Evolutionary conservation across 305 asterid genomes (phyloP).

Genomic region (Euphrasia arctica): DNA sequence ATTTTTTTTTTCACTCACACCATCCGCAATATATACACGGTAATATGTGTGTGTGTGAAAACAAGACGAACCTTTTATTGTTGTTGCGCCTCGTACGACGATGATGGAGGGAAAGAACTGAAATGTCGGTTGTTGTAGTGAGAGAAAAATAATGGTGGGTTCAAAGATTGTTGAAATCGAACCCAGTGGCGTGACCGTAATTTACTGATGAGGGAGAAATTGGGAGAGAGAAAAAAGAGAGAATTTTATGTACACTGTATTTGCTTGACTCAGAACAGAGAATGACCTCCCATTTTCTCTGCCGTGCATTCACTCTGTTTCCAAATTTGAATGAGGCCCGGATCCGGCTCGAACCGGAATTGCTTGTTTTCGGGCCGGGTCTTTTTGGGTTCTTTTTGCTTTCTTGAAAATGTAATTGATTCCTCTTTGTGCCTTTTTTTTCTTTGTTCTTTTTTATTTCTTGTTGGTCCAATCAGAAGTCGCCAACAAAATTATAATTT

Average conservation of each 20-base stretch:
- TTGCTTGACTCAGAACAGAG: no score
- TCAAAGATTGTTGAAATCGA: no score
- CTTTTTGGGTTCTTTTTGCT: not conserved
- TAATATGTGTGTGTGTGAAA: not conserved
- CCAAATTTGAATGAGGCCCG: no score
- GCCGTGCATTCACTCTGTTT: no score
- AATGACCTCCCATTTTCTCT: no score
- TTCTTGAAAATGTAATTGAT: not conserved
- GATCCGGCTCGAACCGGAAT: no score
- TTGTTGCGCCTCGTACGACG: not conserved
- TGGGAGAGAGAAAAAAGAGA: no score
- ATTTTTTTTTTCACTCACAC: not conserved
- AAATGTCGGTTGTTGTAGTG: not conserved
- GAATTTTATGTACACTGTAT: no score
- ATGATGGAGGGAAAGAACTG: not conserved
- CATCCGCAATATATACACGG: not conserved
- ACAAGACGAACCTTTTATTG: constrained; percentile 4
- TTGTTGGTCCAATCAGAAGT: not conserved
- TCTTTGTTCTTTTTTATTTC: not conserved
- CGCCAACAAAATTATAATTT: not conserved
- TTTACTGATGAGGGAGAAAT: no score
- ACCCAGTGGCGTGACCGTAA: no score
- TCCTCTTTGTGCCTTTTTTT: not conserved
- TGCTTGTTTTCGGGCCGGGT: no score
- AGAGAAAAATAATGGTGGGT: no score